Percentiles rank a stretch among this genome's conserved stretches.
phyloP scores from a whole-genome alignment of 805 yeast genomes.

The Metschnikowia bowlesiae region DNA sequence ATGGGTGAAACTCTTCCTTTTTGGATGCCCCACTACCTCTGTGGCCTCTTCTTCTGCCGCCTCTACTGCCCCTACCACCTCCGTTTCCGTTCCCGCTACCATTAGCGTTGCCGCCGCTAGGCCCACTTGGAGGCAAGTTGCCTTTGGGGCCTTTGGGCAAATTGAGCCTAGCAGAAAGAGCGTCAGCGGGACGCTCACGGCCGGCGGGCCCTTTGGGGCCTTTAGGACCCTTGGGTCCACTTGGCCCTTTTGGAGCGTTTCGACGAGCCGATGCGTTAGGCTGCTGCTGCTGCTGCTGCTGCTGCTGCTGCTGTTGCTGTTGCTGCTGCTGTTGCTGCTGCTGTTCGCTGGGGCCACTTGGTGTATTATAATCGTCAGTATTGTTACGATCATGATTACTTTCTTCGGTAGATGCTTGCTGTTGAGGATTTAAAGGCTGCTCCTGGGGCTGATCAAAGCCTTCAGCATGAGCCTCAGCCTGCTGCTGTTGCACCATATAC shows the following conservation, averaged over 20 bases:
- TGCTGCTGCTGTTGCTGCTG: constrained; percentile 9
- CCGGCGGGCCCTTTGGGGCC: constrained; percentile 1
- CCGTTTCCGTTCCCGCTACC: constrained; percentile 22
- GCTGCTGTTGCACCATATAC: constrained; percentile 58
- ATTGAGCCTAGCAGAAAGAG: constrained; percentile 21
- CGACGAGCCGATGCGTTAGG: constrained; percentile 10
- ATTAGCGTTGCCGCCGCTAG: constrained; percentile 23
- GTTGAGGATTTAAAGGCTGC: constrained; percentile 43
- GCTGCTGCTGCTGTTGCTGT: constrained; percentile 7
- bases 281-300: background rate
- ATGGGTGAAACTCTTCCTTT: constrained; percentile 39
- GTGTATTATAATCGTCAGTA: background rate
- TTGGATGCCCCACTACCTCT: constrained; percentile 21
- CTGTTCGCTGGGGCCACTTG: constrained; percentile 1
- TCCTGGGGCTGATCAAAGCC: constrained; percentile 29
- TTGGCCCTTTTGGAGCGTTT: background rate
- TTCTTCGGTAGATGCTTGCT: constrained; percentile 19
- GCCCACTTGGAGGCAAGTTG: background rate
- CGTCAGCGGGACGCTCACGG: constrained; percentile 10
- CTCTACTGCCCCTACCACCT: constrained; percentile 27
- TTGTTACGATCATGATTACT: constrained; percentile 18
- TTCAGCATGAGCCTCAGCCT: constrained; percentile 24
- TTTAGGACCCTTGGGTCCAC: background rate
- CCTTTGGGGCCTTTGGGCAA: constrained; percentile 52
- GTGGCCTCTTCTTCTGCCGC: constrained; percentile 21